These are phyloP conservation scores for Geotrichum restrictum DNA, from an alignment of 1,139 yeast genomes.

Conservation along the genomic window DNA sequence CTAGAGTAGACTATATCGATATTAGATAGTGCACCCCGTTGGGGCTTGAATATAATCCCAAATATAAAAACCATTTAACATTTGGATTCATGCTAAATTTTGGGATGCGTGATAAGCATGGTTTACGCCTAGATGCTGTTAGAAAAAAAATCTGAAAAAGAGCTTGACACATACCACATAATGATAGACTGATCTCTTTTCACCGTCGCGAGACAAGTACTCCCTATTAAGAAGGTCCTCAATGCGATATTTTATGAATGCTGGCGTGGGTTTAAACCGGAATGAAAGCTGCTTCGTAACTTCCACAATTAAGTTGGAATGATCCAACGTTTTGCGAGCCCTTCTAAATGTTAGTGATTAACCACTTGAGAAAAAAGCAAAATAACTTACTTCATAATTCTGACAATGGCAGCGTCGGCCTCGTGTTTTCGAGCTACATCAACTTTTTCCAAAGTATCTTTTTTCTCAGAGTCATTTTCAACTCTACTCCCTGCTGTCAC, in stretches of 20 bases:
- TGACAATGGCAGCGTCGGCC: conserved; percentile 82
- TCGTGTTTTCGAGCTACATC: conserved; percentile 53
- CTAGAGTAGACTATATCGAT: no score
- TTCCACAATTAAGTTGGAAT: conserved; percentile 64
- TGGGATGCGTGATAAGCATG: no score
- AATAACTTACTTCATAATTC: conserved; percentile 61
- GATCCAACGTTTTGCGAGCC: conserved; percentile 54
- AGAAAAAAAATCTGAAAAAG: background rate
- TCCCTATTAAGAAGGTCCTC: conserved; percentile 80
- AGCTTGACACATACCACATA: conserved; percentile 51
- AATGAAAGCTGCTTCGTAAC: conserved; percentile 57
- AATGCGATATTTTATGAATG: conserved; percentile 69
- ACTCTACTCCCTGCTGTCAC: conserved; percentile 48
- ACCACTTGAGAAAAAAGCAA: background rate
- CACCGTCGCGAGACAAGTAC: conserved; percentile 69
- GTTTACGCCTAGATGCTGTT: background rate
- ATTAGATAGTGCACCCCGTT: no score
- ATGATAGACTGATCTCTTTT: conserved; percentile 59
- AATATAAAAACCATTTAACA: no score
- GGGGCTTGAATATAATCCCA: no score
- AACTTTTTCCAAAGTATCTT: conserved; percentile 42
- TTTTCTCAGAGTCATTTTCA: conserved; percentile 43
- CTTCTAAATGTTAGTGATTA: background rate
- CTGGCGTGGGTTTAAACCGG: conserved; percentile 67
- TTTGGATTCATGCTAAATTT: no score